Evolutionary conservation across 192 early-diverging fungal genomes (phyloP).

Genomic region (Coemansia asiatica): DNA sequence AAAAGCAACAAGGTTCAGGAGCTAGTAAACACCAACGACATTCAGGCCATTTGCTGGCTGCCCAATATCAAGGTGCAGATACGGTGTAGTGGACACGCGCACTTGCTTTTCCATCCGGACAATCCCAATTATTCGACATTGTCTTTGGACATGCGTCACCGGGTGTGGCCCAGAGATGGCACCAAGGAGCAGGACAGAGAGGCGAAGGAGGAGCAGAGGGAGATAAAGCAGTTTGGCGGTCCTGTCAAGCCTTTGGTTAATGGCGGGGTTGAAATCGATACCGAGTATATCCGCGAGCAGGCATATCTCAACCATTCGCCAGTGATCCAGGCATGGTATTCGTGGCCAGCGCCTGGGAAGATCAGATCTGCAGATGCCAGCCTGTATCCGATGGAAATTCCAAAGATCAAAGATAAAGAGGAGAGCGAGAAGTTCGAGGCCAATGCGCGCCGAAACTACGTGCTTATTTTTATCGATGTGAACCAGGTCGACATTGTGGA

Average conservation of each 20-base stretch:
- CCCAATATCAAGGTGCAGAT: slow-evolving; percentile 34
- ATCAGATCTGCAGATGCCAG: slow-evolving; percentile 26
- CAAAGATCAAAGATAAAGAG: slow-evolving; percentile 22
- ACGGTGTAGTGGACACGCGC: slow-evolving; percentile 41
- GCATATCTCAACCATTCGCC: slow-evolving; percentile 47
- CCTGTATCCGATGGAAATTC: slow-evolving; percentile 35
- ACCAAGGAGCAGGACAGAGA: slow-evolving; percentile 6
- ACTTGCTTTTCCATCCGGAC: slow-evolving; percentile 49
- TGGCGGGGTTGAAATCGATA: slow-evolving; percentile 23
- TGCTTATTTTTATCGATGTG: slow-evolving; percentile 45
- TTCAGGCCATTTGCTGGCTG: slow-evolving; percentile 42
- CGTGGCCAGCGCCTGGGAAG: slow-evolving; percentile 50
- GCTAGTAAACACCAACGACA: slow-evolving; percentile 34
- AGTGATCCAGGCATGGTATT: slow-evolving; percentile 49
- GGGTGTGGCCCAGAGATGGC: slow-evolving; percentile 42
- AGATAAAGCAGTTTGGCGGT: slow-evolving; percentile 8
- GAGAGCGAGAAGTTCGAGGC: slow-evolving; percentile 35
- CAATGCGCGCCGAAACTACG: slow-evolving; percentile 50
- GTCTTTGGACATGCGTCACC: slow-evolving; percentile 44
- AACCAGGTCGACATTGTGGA: slow-evolving; percentile 49
- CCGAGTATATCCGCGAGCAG: slow-evolving; percentile 50
- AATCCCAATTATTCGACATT: slow-evolving; percentile 46
- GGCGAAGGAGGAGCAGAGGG: slow-evolving; percentile 1
- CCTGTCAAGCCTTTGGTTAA: slow-evolving; percentile 12
- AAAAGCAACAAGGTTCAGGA: slow-evolving; percentile 52